Base-by-base conservation (phyloP, 2,329 filamentous ascomycete genomes). In the Pseudogymnoascus sp. region DNA sequence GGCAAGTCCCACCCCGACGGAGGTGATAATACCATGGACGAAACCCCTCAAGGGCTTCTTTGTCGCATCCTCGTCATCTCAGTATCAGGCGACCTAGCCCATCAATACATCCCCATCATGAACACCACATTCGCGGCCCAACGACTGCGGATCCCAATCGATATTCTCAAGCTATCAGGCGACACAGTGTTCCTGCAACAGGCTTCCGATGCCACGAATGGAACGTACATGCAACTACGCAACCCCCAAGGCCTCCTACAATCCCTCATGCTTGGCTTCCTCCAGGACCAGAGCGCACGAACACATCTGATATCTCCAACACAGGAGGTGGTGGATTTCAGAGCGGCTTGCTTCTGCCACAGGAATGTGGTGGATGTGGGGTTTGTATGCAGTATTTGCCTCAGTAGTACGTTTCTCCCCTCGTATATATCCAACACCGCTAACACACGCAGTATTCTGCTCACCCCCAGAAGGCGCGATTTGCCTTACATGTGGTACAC, bases 331-430 rank as follows among this genome's bases (percentile, higher is more conserved):
- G 92, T 99, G 46, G 96, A 99, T 77, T 99, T 99, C 74, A 86
- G 95, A 46, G 93, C 96, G n/a, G 95, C 95, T 3, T 99, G 95
- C 74, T 99, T 99, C 78, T 99, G 95, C 74, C 95, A 99, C 77
- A 83, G 93, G 60, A 86, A 85, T 37, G 91, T 97, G 19, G 88
- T 99, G 46, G 91, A 97, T 75, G 86, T 93, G 1, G 95, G 93
- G 7, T 99, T 91, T 73, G 93, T 99, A 38, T 99, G 95, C 79
- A 96, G 91, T 65, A 92, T 99, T 69, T 99, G 95, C 73, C 80
- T 99, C 50, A 96, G 91, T 75, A 99, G 81, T 83, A 76, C 70
- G 79, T 76, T n/a, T 13, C 60, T 44, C 42, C 10, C 15, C 40
- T 15, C 23, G 50, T 42, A 7, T 19, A 46, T 44, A 15, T 10